Base-by-base conservation (phyloP, 768 basidiomycete species). In the Russula sp. region DNA sequence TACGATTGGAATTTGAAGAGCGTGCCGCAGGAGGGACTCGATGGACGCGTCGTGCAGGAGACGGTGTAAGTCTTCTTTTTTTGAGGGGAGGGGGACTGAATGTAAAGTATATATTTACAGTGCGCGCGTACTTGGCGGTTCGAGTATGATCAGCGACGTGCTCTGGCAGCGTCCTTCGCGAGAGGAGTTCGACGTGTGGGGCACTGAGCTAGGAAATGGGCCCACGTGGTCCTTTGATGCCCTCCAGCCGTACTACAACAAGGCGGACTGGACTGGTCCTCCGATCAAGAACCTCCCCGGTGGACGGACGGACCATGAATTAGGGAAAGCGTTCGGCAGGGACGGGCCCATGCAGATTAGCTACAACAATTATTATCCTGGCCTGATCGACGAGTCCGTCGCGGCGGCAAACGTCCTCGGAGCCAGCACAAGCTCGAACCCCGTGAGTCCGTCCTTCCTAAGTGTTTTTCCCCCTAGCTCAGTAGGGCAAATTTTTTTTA, bases 91-190 rank as follows among this genome's bases (percentile, higher is more conserved):
- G n/a, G n/a, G n/a, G 34, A 41, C 59, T 60, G 35, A 61, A 5
- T 29, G 25, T 29, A 29, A 3, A 29, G 25, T 29, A 29, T 29
- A 29, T 29, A 29, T 20, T n/a, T 35, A 14, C 41, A 65, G 64
- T 22, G 64, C 46, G 41, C 64, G 64, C 18, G 46, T 65, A 8
- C 47, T 65, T 5, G 64, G 64, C 5, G 64, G 64, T 25, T 65
- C 61, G 46, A 65, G 64, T 52, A 65, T 65, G 64, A 63, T 65
- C 64, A 58, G 57, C 46, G 64, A 65, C 47, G 39, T 65, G 46
- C 57, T 65, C n/a, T 65, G 64, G 64, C 64, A 65, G 52, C 61
- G 64, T 16, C 62, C 64, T 11, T 63, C 56, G n/a, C 50, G 52
- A 3, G 64, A 65, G 39, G 64, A 65, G 46, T 63, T 64, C 25